Evolutionary conservation across 1,284 basidiomycete genomes (phyloP).

Genomic region (Trametes polyzona): DNA sequence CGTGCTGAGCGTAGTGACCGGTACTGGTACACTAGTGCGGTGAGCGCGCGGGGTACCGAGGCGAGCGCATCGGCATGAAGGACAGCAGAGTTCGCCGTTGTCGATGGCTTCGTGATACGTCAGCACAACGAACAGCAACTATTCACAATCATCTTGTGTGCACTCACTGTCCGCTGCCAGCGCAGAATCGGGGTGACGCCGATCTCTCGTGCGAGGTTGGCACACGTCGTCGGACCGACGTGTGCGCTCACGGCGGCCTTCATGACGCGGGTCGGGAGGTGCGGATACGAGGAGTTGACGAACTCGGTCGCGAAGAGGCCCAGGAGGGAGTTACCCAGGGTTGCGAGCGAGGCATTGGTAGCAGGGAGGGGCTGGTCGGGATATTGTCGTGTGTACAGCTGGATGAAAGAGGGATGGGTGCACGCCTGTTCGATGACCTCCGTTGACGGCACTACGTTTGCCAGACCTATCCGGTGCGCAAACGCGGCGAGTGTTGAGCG

Average conservation of each 20-base stretch:
- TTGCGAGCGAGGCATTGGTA: conserved; percentile 80
- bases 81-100: conserved; percentile 51
- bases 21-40: conserved; percentile 79
- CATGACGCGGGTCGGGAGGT: conserved; percentile 88
- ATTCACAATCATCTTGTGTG: conserved; percentile 16
- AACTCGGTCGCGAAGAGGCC: conserved; percentile 92
- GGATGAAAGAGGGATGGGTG: conserved; percentile 80
- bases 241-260: conserved; percentile 91
- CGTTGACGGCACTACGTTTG: conserved; percentile 50
- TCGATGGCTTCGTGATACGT: conserved; percentile 45
- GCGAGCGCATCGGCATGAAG: conserved; percentile 75
- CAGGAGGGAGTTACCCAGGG: conserved; percentile 88
- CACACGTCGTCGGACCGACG: conserved; percentile 85
- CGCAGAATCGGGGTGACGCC: conserved; percentile 69
- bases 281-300: conserved; percentile 83
- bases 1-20: conserved; percentile 80
- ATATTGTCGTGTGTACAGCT: conserved; percentile 56
- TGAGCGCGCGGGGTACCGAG: conserved; percentile 75
- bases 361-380: conserved; percentile 55
- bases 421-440: conserved; percentile 71
- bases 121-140: not conserved
- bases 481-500: conserved; percentile 75
- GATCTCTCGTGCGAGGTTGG: conserved; percentile 84
- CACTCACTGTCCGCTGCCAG: conserved; percentile 70
- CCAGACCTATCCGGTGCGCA: conserved; percentile 73